Base-by-base conservation (phyloP, 2,329 filamentous ascomycete species). In the Tolypocladium guangdongense region DNA sequence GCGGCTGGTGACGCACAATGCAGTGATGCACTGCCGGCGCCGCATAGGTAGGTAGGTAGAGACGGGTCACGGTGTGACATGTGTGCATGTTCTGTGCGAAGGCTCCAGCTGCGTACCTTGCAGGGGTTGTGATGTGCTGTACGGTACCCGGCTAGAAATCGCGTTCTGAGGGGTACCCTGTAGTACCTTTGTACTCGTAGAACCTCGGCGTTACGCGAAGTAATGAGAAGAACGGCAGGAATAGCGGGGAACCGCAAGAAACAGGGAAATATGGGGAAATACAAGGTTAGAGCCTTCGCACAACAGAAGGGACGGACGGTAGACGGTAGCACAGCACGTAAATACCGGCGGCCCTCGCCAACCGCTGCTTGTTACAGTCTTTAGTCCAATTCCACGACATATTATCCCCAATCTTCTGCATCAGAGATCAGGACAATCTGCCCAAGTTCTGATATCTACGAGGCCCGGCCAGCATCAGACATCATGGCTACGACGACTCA, bases 401-500 rank as follows among this genome's bases (percentile, higher is more conserved):
- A 20, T 33, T 20, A 30, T 35, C 12, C n/a, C 20, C 35, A 7
- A 11, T 24, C 43, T 48, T 35, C 18, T 35, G 7, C 35, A 35
- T 36, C 39, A 30, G 35, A 30, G 14, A 11, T 32, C 24, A 46
- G 30, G 27, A 12, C 10, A 47, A 47, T 20, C 18, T 8, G 27
- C 16, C 49, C 16, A 46, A 7, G 50, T 22, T 8, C 35, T 22
- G 37, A 41, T 22, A 30, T 35, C 18, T 33, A 32, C 14, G 18
- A n/a, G 27, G 18, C 18, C 30, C 12, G 18, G 18, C 43, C 43
- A 46, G 51, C 49, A 55, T 51, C 45, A 24, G 50, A 45, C 55
- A 63, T 51, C 57, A 77, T 78, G 72, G 64, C 73, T 43, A 61
- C 71, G 51, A 71, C 71, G 35, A 63, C 62, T 7, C 58, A 64